Percentiles rank a stretch among this genome's conserved stretches.
Evolutionary conservation across 192 early-diverging fungal species (phyloP).

Genomic region (Linnemannia schmuckeri): DNA sequence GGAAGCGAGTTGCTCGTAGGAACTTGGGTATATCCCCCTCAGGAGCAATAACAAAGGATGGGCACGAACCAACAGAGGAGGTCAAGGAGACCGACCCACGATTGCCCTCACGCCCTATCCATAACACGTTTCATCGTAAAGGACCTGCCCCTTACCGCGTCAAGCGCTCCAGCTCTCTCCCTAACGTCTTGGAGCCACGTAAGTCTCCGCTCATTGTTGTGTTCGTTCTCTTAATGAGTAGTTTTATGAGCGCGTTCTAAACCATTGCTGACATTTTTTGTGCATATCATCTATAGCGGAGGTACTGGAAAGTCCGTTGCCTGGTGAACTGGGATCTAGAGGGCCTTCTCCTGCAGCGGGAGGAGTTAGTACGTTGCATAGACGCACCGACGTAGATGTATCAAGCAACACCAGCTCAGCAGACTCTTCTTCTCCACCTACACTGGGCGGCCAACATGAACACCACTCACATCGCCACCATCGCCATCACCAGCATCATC

Average conservation of each 20-base stretch:
- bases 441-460: neutral
- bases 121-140: neutral
- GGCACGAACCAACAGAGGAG: neutral
- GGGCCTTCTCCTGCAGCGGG: neutral
- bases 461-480: slow-evolving; percentile 5
- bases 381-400: neutral
- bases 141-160: neutral
- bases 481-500: slow-evolving; percentile 4
- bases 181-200: slow-evolving; percentile 27
- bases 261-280: neutral
- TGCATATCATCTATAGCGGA: neutral
- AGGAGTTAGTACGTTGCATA: neutral
- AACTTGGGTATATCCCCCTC: neutral
- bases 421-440: neutral
- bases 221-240: neutral
- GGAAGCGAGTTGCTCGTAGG: neutral
- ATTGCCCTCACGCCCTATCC: slow-evolving; percentile 14
- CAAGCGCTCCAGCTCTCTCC: slow-evolving; percentile 26
- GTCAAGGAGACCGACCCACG: slow-evolving; percentile 6
- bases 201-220: neutral
- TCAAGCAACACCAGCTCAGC: neutral
- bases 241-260: neutral
- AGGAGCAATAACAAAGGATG: neutral
- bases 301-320: neutral
- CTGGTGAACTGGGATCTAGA: neutral